Percentiles rank a stretch among this genome's conserved stretches.
phyloP scores from a whole-genome alignment of 1,284 basidiomycete species.

The Rhodotorula glutinis region DNA sequence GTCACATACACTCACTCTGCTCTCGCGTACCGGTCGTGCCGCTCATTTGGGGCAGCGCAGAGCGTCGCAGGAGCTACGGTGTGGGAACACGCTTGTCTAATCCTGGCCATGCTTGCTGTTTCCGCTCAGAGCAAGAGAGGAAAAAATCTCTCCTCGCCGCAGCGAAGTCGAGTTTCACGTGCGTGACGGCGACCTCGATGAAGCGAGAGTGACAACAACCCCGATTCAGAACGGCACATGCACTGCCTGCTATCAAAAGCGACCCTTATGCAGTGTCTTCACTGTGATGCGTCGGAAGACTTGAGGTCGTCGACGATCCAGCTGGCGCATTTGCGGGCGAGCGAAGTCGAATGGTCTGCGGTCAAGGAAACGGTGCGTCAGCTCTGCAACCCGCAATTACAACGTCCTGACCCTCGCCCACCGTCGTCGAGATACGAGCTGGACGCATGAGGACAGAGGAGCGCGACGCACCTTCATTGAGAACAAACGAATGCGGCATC shows the following conservation, averaged over 20 bases:
- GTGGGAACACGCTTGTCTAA: too few species aligned
- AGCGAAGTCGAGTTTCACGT: background rate
- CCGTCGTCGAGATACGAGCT: too few species aligned
- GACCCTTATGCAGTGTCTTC: background rate
- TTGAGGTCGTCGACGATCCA: conserved; percentile 33
- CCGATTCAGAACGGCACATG: background rate
- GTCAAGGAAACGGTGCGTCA: background rate
- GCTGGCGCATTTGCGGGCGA: conserved; percentile 25
- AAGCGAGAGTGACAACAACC: background rate
- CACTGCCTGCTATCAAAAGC: background rate
- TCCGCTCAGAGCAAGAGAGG: too few species aligned
- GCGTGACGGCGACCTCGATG: background rate
- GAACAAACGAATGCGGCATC: conserved; percentile 37
- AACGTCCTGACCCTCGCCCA: background rate
- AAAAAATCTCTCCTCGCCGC: background rate
- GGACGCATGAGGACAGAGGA: background rate
- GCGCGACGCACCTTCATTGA: conserved; percentile 19
- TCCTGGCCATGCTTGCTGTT: too few species aligned
- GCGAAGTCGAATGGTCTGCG: conserved; percentile 23
- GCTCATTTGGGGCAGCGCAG: too few species aligned
- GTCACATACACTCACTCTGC: background rate
- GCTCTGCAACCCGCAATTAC: background rate
- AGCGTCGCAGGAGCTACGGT: too few species aligned
- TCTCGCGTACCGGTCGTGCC: too few species aligned
- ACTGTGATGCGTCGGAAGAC: background rate